phyloP scores from a whole-genome alignment of 306 rosid species.

The Abrus precatorius region DNA sequence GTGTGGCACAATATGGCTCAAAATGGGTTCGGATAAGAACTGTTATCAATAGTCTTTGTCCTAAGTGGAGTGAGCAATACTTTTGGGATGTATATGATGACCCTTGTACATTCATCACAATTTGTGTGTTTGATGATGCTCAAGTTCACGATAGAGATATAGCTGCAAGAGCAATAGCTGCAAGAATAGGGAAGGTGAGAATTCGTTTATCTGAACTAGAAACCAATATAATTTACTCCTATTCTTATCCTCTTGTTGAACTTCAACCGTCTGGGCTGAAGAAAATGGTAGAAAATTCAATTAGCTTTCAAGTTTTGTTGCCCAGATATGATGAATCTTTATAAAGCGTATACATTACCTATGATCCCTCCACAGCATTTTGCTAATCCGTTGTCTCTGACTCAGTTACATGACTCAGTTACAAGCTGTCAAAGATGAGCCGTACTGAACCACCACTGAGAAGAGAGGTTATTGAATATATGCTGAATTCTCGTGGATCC shows the following conservation, averaged over 20 bases:
- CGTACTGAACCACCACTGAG: slow-evolving; percentile 43
- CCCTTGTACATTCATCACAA: slow-evolving; percentile 47
- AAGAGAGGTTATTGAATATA: slow-evolving; percentile 50
- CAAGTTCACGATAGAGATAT: slow-evolving; percentile 34
- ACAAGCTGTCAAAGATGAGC: slow-evolving; percentile 48
- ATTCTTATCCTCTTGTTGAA: slow-evolving; percentile 49
- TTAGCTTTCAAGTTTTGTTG: slow-evolving; percentile 50
- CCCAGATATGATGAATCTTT: neutral
- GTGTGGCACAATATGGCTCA: slow-evolving; percentile 57
- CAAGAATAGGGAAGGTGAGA: slow-evolving; percentile 54
- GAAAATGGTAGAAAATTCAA: slow-evolving; percentile 53
- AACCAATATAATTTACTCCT: slow-evolving; percentile 5
- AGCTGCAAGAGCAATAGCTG: slow-evolving; percentile 35
- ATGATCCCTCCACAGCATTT: slow-evolving; percentile 46
- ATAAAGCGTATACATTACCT: slow-evolving; percentile 39
- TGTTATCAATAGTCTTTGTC: slow-evolving; percentile 46
- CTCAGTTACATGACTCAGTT: slow-evolving; percentile 20
- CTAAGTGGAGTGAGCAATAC: slow-evolving; percentile 55
- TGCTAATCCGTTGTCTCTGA: slow-evolving; percentile 24
- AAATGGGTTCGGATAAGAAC: slow-evolving; percentile 57
- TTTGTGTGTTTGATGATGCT: slow-evolving; percentile 50
- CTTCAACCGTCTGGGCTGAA: slow-evolving; percentile 54
- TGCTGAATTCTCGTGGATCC: slow-evolving; percentile 49
- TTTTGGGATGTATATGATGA: slow-evolving; percentile 56
- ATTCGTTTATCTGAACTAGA: slow-evolving; percentile 43